Percentiles rank a stretch among this genome's conserved stretches.
These are phyloP conservation scores for Tylopilus sp. DNA, from an alignment of 768 basidiomycete species.

Conservation along the genomic window DNA sequence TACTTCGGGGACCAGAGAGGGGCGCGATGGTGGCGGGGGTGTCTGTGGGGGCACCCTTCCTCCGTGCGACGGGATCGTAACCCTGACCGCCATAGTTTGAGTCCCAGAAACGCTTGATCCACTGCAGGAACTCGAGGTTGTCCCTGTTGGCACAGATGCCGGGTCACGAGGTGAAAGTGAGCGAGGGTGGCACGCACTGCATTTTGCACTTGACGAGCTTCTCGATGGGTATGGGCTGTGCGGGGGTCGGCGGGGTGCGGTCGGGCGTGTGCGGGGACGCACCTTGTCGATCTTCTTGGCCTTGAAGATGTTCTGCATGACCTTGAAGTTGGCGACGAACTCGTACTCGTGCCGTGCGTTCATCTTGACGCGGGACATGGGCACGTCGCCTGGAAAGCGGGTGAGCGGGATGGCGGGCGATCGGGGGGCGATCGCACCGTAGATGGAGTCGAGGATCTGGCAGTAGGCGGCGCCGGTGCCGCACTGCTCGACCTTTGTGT, in stretches of 20 bases:
- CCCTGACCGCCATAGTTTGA: constrained; percentile 80
- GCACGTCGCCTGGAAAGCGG: constrained; percentile 67
- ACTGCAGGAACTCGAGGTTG: constrained; percentile 98
- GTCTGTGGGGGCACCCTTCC: constrained; percentile 75
- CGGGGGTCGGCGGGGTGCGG: background rate
- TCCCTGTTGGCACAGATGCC: constrained; percentile 52
- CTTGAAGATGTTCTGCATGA: constrained; percentile 92
- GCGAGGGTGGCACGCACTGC: constrained; percentile 63
- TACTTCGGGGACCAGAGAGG: constrained; percentile 41
- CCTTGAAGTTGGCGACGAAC: constrained; percentile 91
- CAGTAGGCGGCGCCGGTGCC: constrained; percentile 92
- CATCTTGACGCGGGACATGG: constrained; percentile 93
- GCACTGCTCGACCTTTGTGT: constrained; percentile 91
- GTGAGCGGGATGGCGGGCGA: constrained; percentile 8
- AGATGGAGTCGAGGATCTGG: constrained; percentile 94
- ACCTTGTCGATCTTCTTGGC: constrained; percentile 92
- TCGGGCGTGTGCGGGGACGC: constrained; percentile 27
- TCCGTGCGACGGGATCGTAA: constrained; percentile 82
- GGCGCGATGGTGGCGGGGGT: constrained; percentile 78
- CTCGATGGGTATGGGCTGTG: constrained; percentile 92
- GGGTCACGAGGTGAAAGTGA: constrained; percentile 13
- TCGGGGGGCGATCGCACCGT: constrained; percentile 46
- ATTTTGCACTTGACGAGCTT: constrained; percentile 96
- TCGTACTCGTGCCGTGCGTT: constrained; percentile 96
- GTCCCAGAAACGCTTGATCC: constrained; percentile 97